A percentile compares a stretch with the other conserved stretches of the same genome.
Evolutionary conservation across 345 rosid species (phyloP).

Genomic region (Citrus hindsii): DNA sequence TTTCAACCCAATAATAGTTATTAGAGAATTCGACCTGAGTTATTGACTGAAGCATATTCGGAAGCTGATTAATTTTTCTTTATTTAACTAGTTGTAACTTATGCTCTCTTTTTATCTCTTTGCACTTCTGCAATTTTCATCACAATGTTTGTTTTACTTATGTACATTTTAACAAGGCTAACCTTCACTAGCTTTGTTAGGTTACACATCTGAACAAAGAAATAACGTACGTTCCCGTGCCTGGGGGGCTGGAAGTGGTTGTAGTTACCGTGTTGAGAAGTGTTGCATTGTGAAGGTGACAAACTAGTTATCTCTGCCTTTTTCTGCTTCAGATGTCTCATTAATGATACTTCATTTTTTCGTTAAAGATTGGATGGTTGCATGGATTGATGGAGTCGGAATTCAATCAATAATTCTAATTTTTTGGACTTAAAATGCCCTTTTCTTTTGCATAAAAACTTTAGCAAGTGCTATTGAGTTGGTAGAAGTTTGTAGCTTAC

Average conservation of each 20-base stretch:
- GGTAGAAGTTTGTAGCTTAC: neutral
- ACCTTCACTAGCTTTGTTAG: slow-evolving; percentile 29
- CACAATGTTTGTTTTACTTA: neutral
- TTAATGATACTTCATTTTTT: neutral
- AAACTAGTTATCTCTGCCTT: slow-evolving; percentile 9
- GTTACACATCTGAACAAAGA: slow-evolving; percentile 89
- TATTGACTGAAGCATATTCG: neutral
- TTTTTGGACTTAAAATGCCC: neutral
- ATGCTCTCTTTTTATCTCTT: neutral
- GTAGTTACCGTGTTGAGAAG: slow-evolving; percentile 90
- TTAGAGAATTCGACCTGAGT: neutral
- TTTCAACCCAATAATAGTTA: neutral
- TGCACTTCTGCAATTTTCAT: neutral
- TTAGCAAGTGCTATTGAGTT: neutral
- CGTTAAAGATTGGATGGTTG: neutral
- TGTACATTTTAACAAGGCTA: neutral
- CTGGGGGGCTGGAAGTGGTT: slow-evolving; percentile 99
- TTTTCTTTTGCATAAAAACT: neutral
- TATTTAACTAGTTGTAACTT: neutral
- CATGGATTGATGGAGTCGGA: slow-evolving; percentile 2
- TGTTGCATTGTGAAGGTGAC: slow-evolving; percentile 97
- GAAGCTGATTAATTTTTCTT: neutral
- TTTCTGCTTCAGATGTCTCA: neutral
- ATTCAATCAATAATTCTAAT: neutral
- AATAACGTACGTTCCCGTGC: slow-evolving; percentile 99